Conservation (phyloP, 139 green algal species). For the Coccomyxa sp. region DNA sequence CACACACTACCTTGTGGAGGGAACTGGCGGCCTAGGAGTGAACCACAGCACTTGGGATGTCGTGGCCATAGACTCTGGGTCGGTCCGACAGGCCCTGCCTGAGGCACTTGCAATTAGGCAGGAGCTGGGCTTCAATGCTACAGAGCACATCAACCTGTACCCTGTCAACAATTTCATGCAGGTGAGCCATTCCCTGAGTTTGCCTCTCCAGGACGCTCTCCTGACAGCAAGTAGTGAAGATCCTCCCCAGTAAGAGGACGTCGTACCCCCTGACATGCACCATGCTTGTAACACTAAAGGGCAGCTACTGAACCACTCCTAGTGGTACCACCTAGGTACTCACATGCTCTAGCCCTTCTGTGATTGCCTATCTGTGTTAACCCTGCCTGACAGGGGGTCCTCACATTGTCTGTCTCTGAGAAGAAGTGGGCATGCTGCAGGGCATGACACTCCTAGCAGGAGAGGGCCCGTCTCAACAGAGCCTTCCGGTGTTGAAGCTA, state of each 20-base stretch:
- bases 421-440: no score
- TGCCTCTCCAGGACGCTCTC: no score
- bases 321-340: not conserved
- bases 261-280: not conserved
- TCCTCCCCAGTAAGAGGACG: no score
- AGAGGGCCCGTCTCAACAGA: not conserved
- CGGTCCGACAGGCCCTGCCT: not conserved
- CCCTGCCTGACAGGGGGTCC: not conserved
- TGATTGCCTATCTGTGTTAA: not conserved
- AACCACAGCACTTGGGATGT: slow-evolving; percentile 2
- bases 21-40: not conserved
- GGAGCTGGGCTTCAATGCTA: not conserved
- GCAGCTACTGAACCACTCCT: not conserved
- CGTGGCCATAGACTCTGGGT: not conserved
- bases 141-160: not conserved
- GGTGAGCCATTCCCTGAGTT: not conserved
- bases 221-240: no score
- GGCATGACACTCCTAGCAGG: not conserved
- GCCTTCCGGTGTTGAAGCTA: not conserved
- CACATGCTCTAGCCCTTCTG: not conserved
- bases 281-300: not conserved
- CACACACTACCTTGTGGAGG: not conserved
- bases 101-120: not conserved
- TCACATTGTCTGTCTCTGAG: not conserved
- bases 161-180: not conserved